A percentile compares a stretch with the other conserved stretches of the same genome.
These are phyloP conservation scores for Rhodotorula sp. DNA, from an alignment of 1,284 basidiomycete species.

Conservation along the genomic window DNA sequence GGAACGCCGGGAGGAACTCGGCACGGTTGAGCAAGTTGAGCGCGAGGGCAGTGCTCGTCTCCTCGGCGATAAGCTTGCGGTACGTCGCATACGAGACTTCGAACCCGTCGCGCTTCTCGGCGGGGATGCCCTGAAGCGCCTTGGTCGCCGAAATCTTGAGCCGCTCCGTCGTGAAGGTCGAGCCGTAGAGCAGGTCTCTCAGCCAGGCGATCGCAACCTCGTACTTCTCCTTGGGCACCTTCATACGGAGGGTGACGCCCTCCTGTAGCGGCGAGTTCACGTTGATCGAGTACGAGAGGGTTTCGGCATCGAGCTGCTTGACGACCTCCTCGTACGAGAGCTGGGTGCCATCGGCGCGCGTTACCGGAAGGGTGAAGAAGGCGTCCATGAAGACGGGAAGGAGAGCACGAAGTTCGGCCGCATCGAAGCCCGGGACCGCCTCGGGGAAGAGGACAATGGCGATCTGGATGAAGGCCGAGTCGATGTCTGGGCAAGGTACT, in stretches of 20 bases:
- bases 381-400: conserved; percentile 79
- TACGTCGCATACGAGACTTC: conserved; percentile 75
- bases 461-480: conserved; percentile 83
- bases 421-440: conserved; percentile 68
- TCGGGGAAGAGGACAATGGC: conserved; percentile 68
- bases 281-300: conserved; percentile 78
- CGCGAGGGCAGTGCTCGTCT: conserved; percentile 45
- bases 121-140: conserved; percentile 86
- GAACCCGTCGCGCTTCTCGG: conserved; percentile 86
- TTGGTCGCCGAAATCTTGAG: conserved; percentile 85
- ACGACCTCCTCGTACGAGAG: conserved; percentile 88
- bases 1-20: conserved; percentile 76
- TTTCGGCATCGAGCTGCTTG: conserved; percentile 85
- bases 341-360: conserved; percentile 66
- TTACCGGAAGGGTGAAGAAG: conserved; percentile 87
- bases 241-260: conserved; percentile 72
- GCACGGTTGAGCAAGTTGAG: conserved; percentile 58
- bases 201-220: conserved; percentile 83
- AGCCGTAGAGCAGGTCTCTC: conserved; percentile 80
- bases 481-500: conserved; percentile 62
- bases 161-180: conserved; percentile 79
- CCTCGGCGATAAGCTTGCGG: conserved; percentile 60
- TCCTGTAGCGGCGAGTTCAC: conserved; percentile 71
- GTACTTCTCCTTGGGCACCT: conserved; percentile 80
- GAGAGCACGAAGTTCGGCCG: conserved; percentile 47